These are phyloP conservation scores for Mycena rebaudengoi DNA, from an alignment of 768 basidiomycete species.

Conservation along the genomic window DNA sequence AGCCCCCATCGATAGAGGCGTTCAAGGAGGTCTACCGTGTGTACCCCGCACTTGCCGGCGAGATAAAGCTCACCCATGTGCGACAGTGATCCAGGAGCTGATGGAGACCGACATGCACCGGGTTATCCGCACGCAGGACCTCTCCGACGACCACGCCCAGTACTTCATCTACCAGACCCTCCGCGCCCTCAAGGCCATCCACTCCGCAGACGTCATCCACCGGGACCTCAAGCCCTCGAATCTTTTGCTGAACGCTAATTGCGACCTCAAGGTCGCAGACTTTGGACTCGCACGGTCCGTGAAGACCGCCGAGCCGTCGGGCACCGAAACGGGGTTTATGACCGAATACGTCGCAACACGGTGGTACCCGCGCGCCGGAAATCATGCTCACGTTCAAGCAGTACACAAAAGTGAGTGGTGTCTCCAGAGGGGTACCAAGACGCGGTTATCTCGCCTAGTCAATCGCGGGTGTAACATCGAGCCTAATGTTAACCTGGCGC, in stretches of 20 bases:
- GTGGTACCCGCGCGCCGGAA: constrained; percentile 98
- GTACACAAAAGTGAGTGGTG: constrained; percentile 8
- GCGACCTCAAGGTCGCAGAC: constrained; percentile 89
- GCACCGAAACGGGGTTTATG: constrained; percentile 84
- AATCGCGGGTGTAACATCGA: no score
- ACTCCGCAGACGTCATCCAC: constrained; percentile 94
- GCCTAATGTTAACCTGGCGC: no score
- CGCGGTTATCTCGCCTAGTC: no score
- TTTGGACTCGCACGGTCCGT: constrained; percentile 89
- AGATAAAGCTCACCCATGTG: not conserved
- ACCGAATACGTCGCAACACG: constrained; percentile 97
- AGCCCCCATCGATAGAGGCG: constrained; percentile 73
- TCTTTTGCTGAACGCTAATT: constrained; percentile 93
- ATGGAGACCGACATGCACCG: constrained; percentile 97
- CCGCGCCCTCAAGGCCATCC: constrained; percentile 92
- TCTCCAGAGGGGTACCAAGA: no score
- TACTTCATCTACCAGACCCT: constrained; percentile 97
- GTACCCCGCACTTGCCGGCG: constrained; percentile 32
- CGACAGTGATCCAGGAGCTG: constrained; percentile 62
- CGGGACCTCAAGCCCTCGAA: constrained; percentile 98
- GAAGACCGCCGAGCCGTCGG: constrained; percentile 65
- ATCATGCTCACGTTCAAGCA: constrained; percentile 90
- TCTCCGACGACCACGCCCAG: constrained; percentile 95
- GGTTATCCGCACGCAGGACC: constrained; percentile 93
- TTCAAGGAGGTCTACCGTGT: constrained; percentile 89